These are phyloP conservation scores for Ustilago hordei DNA, from an alignment of 1,284 basidiomycete genomes.

Conservation along the genomic window DNA sequence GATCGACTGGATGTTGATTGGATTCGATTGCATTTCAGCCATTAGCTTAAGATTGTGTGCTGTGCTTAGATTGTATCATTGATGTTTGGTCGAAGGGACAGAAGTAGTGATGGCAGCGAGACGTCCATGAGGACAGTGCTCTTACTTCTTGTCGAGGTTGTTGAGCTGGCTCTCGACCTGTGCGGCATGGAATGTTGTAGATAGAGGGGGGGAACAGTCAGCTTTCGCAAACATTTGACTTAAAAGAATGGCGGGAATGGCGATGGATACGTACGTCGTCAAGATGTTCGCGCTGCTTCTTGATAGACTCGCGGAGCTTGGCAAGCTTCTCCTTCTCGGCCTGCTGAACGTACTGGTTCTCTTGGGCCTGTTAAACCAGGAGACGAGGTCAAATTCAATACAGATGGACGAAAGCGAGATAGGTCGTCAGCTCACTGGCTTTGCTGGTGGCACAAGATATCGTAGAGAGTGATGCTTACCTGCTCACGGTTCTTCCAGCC, in stretches of 20 bases:
- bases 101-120: conserved; percentile 18
- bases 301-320: conserved; percentile 56
- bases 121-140: neutral
- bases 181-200: neutral
- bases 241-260: neutral
- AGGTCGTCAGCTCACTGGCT: neutral
- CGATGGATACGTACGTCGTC: conserved; percentile 47
- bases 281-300: conserved; percentile 60
- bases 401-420: neutral
- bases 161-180: conserved; percentile 55
- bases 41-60: neutral
- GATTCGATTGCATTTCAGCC: conserved; percentile 15
- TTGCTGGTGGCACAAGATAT: neutral
- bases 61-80: neutral
- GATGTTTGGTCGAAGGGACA: neutral
- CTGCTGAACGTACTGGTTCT: conserved; percentile 61
- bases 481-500: conserved; percentile 60
- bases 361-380: conserved; percentile 36
- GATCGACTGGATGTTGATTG: neutral
- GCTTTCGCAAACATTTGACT: neutral
- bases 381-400: neutral
- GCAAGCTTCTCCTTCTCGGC: conserved; percentile 64
- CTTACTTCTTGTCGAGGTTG: conserved; percentile 57
- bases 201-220: neutral
- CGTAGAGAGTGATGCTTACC: conserved; percentile 27